A percentile compares a stretch with the other conserved stretches of the same genome.
Evolutionary conservation across 352 stramenopile genomes (phyloP).

Genomic region (Phytophthora capsici): DNA sequence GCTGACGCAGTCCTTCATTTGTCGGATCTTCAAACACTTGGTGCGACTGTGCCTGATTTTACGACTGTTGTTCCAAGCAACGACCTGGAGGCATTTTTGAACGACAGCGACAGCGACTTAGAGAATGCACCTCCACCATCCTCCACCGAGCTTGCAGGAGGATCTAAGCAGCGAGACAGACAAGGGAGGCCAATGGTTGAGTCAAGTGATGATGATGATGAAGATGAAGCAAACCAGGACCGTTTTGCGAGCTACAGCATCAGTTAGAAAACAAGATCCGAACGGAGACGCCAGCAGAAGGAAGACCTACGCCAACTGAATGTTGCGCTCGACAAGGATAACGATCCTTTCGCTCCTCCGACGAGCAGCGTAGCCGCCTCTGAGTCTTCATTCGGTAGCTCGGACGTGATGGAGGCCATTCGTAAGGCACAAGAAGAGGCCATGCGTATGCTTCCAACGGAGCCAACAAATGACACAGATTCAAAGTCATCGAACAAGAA

Average conservation of each 20-base stretch:
- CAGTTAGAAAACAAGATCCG: slow-evolving; percentile 45
- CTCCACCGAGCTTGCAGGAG: background rate
- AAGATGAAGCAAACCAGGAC: slow-evolving; percentile 30
- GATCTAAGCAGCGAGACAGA: background rate
- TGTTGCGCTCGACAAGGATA: slow-evolving; percentile 33
- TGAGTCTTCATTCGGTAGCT: slow-evolving; percentile 35
- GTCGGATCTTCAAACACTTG: slow-evolving; percentile 22
- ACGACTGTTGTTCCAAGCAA: slow-evolving; percentile 30
- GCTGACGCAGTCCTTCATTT: slow-evolving; percentile 5
- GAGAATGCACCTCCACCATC: slow-evolving; percentile 25
- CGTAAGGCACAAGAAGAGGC: slow-evolving; percentile 70
- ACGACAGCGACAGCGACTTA: slow-evolving; percentile 66
- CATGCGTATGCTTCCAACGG: slow-evolving; percentile 58
- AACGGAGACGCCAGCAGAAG: slow-evolving; percentile 47
- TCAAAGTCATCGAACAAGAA: slow-evolving; percentile 25
- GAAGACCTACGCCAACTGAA: slow-evolving; percentile 52
- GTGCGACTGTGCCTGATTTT: slow-evolving; percentile 8
- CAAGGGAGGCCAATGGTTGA: slow-evolving; percentile 13
- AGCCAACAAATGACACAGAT: slow-evolving; percentile 7
- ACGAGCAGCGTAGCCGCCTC: slow-evolving; percentile 3
- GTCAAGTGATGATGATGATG: slow-evolving; percentile 43
- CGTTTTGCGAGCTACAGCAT: slow-evolving; percentile 63
- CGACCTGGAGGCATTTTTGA: slow-evolving; percentile 69
- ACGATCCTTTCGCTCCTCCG: slow-evolving; percentile 8
- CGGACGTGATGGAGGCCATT: slow-evolving; percentile 74